A percentile compares a stretch with the other conserved stretches of the same genome.
phyloP scores from a whole-genome alignment of 768 basidiomycete genomes.

The Pisolithus microcarpus region DNA sequence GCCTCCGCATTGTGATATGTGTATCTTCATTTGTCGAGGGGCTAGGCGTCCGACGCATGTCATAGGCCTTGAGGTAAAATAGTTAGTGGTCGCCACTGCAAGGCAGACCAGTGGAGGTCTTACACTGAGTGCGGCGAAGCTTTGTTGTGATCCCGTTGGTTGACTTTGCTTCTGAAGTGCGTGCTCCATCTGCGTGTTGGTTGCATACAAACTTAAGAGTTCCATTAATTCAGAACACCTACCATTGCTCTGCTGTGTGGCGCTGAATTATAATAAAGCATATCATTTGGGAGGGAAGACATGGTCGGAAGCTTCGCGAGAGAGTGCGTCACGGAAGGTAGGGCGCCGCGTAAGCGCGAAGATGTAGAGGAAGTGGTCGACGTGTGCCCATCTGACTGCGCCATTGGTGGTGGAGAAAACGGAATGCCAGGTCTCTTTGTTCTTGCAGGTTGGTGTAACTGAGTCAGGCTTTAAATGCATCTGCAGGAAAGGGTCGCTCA shows the following conservation, averaged over 20 bases:
- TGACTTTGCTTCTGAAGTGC: slow-evolving; percentile 27
- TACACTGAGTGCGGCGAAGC: slow-evolving; percentile 19
- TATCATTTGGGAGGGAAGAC: slow-evolving; percentile 24
- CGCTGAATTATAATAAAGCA: slow-evolving; percentile 26
- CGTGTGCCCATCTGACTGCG: slow-evolving; percentile 25
- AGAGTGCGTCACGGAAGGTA: slow-evolving; percentile 29
- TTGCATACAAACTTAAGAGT: slow-evolving; percentile 3
- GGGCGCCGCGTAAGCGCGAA: slow-evolving; percentile 21
- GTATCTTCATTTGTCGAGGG: slow-evolving; percentile 25
- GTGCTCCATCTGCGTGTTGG: slow-evolving; percentile 22
- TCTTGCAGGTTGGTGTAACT: slow-evolving; percentile 3
- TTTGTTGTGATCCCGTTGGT: slow-evolving; percentile 9
- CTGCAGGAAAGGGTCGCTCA: slow-evolving; percentile 17
- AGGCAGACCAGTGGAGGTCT: slow-evolving; percentile 1
- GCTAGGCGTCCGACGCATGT: slow-evolving; percentile 26
- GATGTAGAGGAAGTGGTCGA: slow-evolving; percentile 28
- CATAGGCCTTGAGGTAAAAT: slow-evolving; percentile 18
- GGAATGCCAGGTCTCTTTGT: slow-evolving; percentile 7
- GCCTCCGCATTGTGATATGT: slow-evolving; percentile 28
- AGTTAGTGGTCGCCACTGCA: slow-evolving; percentile 2
- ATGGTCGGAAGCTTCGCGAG: slow-evolving; percentile 25
- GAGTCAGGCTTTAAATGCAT: slow-evolving; percentile 21
- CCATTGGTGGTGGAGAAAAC: slow-evolving; percentile 30
- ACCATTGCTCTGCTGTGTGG: slow-evolving; percentile 27
- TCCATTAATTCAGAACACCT: neutral